phyloP scores from a whole-genome alignment of 768 basidiomycete genomes.

The Ramaria rubella region DNA sequence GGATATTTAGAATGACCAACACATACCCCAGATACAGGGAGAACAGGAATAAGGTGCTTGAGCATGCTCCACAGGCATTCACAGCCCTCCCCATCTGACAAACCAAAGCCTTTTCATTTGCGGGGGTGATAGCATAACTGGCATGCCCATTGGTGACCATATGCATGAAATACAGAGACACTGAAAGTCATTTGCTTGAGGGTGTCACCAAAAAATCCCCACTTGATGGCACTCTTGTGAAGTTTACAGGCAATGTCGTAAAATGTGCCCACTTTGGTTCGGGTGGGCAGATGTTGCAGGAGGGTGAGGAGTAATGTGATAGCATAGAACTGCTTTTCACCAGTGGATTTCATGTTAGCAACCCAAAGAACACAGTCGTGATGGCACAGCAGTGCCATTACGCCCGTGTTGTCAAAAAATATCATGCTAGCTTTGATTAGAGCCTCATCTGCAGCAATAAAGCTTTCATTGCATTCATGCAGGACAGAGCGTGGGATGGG shows the following conservation, averaged over 20 bases:
- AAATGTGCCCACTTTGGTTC: constrained; percentile 20
- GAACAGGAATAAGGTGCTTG: constrained; percentile 30
- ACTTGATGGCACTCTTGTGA: constrained; percentile 22
- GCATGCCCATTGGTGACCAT: too few relatives aligned
- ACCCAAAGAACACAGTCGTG: constrained; percentile 24
- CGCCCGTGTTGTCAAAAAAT: constrained; percentile 17
- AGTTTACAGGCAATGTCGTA: constrained; percentile 35
- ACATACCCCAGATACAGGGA: constrained; percentile 28
- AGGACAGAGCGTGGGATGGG: background rate
- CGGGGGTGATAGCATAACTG: constrained; percentile 32
- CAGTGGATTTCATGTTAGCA: constrained; percentile 34
- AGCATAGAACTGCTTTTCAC: constrained; percentile 34
- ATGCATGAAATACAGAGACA: constrained; percentile 34
- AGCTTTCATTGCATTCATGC: constrained; percentile 8
- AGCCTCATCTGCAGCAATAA: constrained; percentile 11
- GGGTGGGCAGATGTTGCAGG: constrained; percentile 22
- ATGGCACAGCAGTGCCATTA: constrained; percentile 15
- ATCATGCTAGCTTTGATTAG: background rate
- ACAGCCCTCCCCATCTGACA: constrained; percentile 20
- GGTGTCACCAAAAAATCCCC: constrained; percentile 13
- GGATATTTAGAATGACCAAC: background rate
- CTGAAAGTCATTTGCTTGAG: constrained; percentile 21
- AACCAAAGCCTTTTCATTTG: constrained; percentile 23
- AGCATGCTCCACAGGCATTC: constrained; percentile 29
- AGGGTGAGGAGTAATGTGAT: constrained; percentile 29